These are phyloP conservation scores for Artemisia tridentata DNA, from an alignment of 129 eudicot species.

Conservation along the genomic window DNA sequence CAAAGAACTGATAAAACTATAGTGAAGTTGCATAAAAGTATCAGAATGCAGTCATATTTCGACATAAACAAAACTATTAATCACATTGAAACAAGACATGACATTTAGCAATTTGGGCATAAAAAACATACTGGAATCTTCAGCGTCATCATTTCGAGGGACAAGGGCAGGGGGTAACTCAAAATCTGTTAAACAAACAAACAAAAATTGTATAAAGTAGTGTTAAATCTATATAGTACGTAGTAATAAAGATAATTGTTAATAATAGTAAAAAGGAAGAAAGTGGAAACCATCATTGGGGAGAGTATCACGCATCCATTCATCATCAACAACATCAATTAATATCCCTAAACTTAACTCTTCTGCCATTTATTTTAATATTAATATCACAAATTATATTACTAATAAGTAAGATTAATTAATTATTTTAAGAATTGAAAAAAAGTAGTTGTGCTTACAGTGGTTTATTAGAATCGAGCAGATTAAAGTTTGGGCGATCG, in stretches of 20 bases:
- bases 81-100: too few species aligned
- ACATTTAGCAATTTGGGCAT: neutral
- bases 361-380: conserved; percentile 54
- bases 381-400: neutral
- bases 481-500: neutral
- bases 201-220: neutral
- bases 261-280: neutral
- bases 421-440: neutral
- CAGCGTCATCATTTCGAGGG: conserved; percentile 71
- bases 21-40: too few species aligned
- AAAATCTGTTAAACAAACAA: conserved; percentile 44
- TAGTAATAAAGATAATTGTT: too few species aligned
- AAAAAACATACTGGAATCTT: conserved; percentile 72
- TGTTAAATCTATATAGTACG: neutral
- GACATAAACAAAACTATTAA: neutral
- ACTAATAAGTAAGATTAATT: neutral
- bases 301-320: conserved; percentile 95
- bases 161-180: conserved; percentile 69
- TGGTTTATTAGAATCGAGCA: neutral
- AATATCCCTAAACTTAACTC: conserved; percentile 66
- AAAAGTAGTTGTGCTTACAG: neutral
- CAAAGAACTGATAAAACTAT: too few species aligned
- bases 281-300: conserved; percentile 59
- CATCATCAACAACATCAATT: conserved; percentile 87
- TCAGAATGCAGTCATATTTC: too few species aligned